Evolutionary conservation across 805 yeast genomes (phyloP).

Genomic region (Kodamaea nitidulidarum): DNA sequence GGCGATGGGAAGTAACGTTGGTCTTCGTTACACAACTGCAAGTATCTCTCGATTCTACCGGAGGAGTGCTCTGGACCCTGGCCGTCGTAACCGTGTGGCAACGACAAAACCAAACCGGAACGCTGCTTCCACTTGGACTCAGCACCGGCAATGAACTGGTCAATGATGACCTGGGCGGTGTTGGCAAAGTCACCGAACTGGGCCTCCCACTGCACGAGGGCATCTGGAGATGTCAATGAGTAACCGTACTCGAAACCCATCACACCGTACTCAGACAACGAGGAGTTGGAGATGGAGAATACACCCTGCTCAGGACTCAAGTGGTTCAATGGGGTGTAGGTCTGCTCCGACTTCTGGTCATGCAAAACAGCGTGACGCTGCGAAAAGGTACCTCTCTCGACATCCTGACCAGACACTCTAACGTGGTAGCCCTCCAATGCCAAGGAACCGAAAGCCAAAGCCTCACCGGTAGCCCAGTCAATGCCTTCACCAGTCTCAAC

Average conservation of each 20-base stretch:
- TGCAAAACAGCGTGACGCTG: slow-evolving; percentile 98
- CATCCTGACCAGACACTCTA: slow-evolving; percentile 98
- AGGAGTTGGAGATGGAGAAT: slow-evolving; percentile 87
- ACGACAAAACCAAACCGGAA: slow-evolving; percentile 88
- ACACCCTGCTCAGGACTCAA: slow-evolving; percentile 78
- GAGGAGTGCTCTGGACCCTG: slow-evolving; percentile 99
- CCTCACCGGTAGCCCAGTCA: slow-evolving; percentile 99
- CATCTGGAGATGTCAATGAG: slow-evolving; percentile 95
- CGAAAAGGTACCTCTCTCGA: slow-evolving; percentile 99
- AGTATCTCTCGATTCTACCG: slow-evolving; percentile 94
- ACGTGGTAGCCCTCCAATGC: slow-evolving; percentile 92
- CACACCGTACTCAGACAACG: slow-evolving; percentile 97
- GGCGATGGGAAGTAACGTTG: slow-evolving; percentile 88
- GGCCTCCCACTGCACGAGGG: slow-evolving; percentile 98
- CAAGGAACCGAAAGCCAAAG: slow-evolving; percentile 92
- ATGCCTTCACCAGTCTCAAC: slow-evolving; percentile 87
- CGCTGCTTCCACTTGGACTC: slow-evolving; percentile 99
- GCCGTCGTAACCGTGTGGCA: slow-evolving; percentile 99
- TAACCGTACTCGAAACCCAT: slow-evolving; percentile 99
- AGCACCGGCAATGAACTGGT: slow-evolving; percentile 94
- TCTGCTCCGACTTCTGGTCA: slow-evolving; percentile 83
- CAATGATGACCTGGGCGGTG: slow-evolving; percentile 96
- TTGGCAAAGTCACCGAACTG: slow-evolving; percentile 99
- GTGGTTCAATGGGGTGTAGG: slow-evolving; percentile 81
- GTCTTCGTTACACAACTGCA: slow-evolving; percentile 94